Conservation (phyloP, 2,329 filamentous ascomycete species). For the Colletotrichum echinochloae region DNA sequence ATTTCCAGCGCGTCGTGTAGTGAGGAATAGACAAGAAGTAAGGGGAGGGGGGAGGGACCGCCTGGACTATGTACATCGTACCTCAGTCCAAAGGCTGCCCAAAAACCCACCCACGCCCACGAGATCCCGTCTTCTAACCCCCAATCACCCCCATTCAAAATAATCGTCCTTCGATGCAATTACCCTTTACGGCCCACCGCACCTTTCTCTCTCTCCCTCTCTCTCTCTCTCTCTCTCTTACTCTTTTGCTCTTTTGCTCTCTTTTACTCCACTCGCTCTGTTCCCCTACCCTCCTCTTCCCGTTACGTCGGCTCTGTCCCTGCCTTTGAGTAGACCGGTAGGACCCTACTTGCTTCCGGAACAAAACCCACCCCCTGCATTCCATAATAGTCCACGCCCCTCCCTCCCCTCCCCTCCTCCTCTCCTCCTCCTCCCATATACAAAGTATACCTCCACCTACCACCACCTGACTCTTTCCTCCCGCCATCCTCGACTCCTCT, state of each 20-base stretch:
- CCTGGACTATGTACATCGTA: too few relatives aligned
- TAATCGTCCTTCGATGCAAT: neutral
- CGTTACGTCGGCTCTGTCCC: conserved; percentile 41
- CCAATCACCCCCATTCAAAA: conserved; percentile 1
- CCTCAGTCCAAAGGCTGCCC: neutral
- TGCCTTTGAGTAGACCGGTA: conserved; percentile 34
- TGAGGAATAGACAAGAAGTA: conserved; percentile 2
- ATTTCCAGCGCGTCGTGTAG: too few relatives aligned
- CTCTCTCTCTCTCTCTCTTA: neutral
- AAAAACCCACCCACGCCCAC: conserved; percentile 29
- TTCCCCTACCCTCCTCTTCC: conserved; percentile 38
- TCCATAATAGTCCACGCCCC: conserved; percentile 35
- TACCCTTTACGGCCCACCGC: conserved; percentile 31
- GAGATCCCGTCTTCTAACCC: conserved; percentile 20
- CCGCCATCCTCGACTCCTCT: conserved; percentile 34
- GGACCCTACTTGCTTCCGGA: conserved; percentile 41
- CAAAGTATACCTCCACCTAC: neutral
- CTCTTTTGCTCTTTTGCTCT: too few relatives aligned
- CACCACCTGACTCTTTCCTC: conserved; percentile 34
- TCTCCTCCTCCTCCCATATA: conserved; percentile 8
- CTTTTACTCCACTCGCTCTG: conserved; percentile 32
- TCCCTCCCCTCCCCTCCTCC: too few relatives aligned
- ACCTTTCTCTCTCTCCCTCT: conserved; percentile 16
- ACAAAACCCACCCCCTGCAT: conserved; percentile 28
- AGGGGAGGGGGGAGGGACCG: conserved; percentile 2